A percentile compares a stretch with the other conserved stretches of the same genome.
Evolutionary conservation across 768 basidiomycete genomes (phyloP).

Genomic region (Podaxis mareebaensis): DNA sequence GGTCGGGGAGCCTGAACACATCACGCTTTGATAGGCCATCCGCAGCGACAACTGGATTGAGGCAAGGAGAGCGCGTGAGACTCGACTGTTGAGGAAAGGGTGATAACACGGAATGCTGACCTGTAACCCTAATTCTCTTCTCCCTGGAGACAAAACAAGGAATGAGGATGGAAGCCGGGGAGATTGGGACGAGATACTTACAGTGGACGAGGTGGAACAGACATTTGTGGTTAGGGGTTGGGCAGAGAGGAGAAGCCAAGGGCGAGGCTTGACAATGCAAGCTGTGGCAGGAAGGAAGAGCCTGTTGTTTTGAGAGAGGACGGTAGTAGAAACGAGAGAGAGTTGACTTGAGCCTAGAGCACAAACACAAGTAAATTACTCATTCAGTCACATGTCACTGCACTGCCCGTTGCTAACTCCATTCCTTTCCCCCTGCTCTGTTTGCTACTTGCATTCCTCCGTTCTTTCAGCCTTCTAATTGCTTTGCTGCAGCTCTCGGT

Average conservation of each 20-base stretch:
- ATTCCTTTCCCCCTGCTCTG: background rate
- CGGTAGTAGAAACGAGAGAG: background rate
- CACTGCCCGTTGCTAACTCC: constrained; percentile 3
- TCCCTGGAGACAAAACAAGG: constrained; percentile 33
- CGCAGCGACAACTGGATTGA: constrained; percentile 82
- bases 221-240: constrained; percentile 32
- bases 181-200: constrained; percentile 27
- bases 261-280: constrained; percentile 7
- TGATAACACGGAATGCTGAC: constrained; percentile 36
- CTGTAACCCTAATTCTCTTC: constrained; percentile 81
- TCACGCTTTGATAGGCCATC: constrained; percentile 93
- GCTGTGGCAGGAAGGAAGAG: constrained; percentile 11
- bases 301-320: background rate
- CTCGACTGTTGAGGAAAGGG: background rate
- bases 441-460: background rate
- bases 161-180: background rate
- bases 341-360: background rate
- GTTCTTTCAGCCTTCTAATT: background rate
- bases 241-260: background rate
- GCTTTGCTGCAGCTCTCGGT: background rate
- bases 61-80: constrained; percentile 10
- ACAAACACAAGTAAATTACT: constrained; percentile 2
- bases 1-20: constrained; percentile 95
- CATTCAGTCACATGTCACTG: constrained; percentile 12
- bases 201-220: constrained; percentile 47